These are phyloP conservation scores for Arachnopeziza araneosa DNA, from an alignment of 2,329 filamentous ascomycete genomes.

Conservation along the genomic window DNA sequence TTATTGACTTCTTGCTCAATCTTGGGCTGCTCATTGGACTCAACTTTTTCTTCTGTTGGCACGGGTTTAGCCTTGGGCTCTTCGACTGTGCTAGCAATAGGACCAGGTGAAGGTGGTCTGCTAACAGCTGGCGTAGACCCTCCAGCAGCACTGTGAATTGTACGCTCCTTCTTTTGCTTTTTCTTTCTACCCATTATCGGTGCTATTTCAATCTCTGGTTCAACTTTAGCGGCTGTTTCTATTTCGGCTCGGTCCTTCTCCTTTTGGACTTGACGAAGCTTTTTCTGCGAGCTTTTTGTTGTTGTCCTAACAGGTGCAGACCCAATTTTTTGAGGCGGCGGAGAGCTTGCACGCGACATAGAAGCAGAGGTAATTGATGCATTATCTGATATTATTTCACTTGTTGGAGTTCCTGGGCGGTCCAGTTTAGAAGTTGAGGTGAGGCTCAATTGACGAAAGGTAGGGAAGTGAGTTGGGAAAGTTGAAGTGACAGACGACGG, in stretches of 20 bases:
- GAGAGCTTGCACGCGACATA: constrained; percentile 66
- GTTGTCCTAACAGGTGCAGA: constrained; percentile 62
- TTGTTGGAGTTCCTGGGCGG: constrained; percentile 66
- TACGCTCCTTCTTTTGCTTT: constrained; percentile 74
- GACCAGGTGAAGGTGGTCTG: constrained; percentile 23
- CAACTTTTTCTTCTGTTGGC: constrained; percentile 6
- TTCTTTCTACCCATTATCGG: constrained; percentile 78
- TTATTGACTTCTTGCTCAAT: constrained; percentile 13
- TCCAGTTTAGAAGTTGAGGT: constrained; percentile 41
- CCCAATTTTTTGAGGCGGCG: constrained; percentile 60
- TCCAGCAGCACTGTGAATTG: constrained; percentile 27
- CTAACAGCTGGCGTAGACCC: constrained; percentile 25
- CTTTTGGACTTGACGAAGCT: constrained; percentile 63
- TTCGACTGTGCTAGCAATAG: neutral
- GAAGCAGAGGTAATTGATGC: constrained; percentile 70
- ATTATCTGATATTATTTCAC: constrained; percentile 71
- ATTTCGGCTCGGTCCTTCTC: constrained; percentile 54
- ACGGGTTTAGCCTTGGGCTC: neutral
- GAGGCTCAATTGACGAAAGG: constrained; percentile 46
- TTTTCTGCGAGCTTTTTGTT: constrained; percentile 75
- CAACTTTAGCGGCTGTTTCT: constrained; percentile 38
- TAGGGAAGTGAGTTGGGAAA: constrained; percentile 35
- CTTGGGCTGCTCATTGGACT: constrained; percentile 6
- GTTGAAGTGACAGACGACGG: constrained; percentile 31
- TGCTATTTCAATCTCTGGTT: constrained; percentile 47